phyloP scores from a whole-genome alignment of 2,329 filamentous ascomycete genomes.

The Kalmusia sp. region DNA sequence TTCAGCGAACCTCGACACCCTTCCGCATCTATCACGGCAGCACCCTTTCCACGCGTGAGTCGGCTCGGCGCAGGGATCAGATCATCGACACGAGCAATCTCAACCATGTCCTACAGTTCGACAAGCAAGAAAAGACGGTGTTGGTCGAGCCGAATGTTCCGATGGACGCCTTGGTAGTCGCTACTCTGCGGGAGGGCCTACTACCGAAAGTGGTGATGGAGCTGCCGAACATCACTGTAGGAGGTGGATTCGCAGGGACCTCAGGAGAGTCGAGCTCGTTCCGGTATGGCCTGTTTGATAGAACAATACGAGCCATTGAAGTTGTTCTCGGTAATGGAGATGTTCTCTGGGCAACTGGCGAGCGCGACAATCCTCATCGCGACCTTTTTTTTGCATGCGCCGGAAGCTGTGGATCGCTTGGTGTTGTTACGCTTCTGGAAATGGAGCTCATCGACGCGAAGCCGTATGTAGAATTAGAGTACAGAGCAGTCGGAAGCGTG shows the following conservation, averaged over 20 bases:
- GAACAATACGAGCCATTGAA: slow-evolving; percentile 67
- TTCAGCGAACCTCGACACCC: slow-evolving; percentile 52
- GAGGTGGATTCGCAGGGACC: slow-evolving; percentile 71
- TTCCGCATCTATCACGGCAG: slow-evolving; percentile 66
- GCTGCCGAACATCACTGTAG: slow-evolving; percentile 73
- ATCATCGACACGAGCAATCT: slow-evolving; percentile 59
- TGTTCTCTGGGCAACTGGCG: slow-evolving; percentile 56
- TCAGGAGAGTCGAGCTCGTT: slow-evolving; percentile 73
- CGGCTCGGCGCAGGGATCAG: slow-evolving; percentile 47
- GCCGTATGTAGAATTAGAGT: slow-evolving; percentile 67
- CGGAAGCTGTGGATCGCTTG: slow-evolving; percentile 66
- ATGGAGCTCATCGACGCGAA: slow-evolving; percentile 62
- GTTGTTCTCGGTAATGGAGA: slow-evolving; percentile 68
- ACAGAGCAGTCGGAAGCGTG: slow-evolving; percentile 61
- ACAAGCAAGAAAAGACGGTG: slow-evolving; percentile 51
- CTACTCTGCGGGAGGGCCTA: slow-evolving; percentile 61
- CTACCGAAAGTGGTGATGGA: slow-evolving; percentile 74
- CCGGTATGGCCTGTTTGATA: slow-evolving; percentile 70
- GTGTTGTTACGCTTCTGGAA: slow-evolving; percentile 67
- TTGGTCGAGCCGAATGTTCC: slow-evolving; percentile 73
- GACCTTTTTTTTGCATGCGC: slow-evolving; percentile 68
- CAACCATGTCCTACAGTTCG: slow-evolving; percentile 55
- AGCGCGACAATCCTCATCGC: slow-evolving; percentile 46
- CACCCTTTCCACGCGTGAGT: slow-evolving; percentile 60
- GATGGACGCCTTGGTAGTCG: slow-evolving; percentile 69